These are phyloP conservation scores for Fusarium avenaceum DNA, from an alignment of 2,329 filamentous ascomycete genomes.

Conservation along the genomic window DNA sequence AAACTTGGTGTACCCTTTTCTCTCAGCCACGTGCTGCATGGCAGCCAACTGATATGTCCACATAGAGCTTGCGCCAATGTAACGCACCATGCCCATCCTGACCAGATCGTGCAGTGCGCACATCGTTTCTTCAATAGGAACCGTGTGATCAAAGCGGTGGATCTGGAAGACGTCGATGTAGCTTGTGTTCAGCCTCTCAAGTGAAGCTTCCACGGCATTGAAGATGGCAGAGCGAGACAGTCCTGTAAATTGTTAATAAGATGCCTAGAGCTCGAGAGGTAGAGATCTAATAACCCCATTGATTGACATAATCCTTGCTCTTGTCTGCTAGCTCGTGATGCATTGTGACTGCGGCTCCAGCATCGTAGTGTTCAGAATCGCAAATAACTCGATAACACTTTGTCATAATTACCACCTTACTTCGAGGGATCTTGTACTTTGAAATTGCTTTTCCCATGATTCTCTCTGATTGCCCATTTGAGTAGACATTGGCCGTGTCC, in stretches of 20 bases:
- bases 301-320: too few species aligned
- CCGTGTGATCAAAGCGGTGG: constrained; percentile 64
- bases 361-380: constrained; percentile 49
- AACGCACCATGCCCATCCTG: constrained; percentile 65
- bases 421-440: constrained; percentile 67
- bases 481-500: constrained; percentile 64
- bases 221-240: constrained; percentile 61
- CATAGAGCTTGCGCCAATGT: constrained; percentile 64
- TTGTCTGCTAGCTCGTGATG: too few species aligned
- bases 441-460: constrained; percentile 71
- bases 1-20: constrained; percentile 69
- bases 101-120: constrained; percentile 29
- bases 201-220: constrained; percentile 68
- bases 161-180: constrained; percentile 70
- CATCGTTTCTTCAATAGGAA: constrained; percentile 35
- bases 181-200: too few species aligned
- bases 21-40: constrained; percentile 66
- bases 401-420: constrained; percentile 70
- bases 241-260: too few species aligned
- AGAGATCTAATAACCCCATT: too few species aligned
- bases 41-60: constrained; percentile 51
- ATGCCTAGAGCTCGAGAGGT: too few species aligned
- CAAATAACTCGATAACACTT: constrained; percentile 67
- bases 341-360: too few species aligned
- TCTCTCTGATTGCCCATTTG: constrained; percentile 66